phyloP scores from a whole-genome alignment of 495 filamentous ascomycete species.

The Paragyromitra xinjiangensis region DNA sequence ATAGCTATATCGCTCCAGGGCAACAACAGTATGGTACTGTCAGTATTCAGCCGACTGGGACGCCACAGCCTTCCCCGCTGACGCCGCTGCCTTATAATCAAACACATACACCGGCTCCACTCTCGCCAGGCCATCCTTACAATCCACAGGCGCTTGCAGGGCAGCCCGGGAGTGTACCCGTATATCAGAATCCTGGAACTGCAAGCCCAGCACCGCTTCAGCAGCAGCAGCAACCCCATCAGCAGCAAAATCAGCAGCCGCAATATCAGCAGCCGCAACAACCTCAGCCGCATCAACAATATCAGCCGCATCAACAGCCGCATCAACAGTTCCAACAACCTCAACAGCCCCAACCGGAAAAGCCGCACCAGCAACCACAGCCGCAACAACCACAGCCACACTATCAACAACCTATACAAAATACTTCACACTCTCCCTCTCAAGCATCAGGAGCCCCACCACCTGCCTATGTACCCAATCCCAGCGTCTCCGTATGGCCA shows the following conservation, averaged over 20 bases:
- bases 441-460: slow-evolving; percentile 6
- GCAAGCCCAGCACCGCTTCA: not conserved
- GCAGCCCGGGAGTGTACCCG: not conserved
- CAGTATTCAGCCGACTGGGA: not conserved
- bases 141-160: not conserved
- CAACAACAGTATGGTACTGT: slow-evolving; percentile 22
- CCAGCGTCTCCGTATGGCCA: not conserved
- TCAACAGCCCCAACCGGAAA: slow-evolving; percentile 1
- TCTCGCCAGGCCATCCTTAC: not conserved
- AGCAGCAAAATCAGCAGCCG: not conserved
- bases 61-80: not conserved
- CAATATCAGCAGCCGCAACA: not conserved
- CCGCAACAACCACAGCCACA: not conserved
- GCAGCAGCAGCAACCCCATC: slow-evolving; percentile 10
- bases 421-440: not conserved
- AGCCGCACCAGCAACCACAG: slow-evolving; percentile 6
- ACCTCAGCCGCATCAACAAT: not conserved
- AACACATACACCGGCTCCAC: not conserved
- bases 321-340: not conserved
- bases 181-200: not conserved
- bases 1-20: not conserved
- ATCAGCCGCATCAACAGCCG: not conserved
- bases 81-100: not conserved
- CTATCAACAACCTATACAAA: slow-evolving; percentile 5
- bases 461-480: slow-evolving; percentile 14